These are phyloP conservation scores for Cytospora piceicola DNA, from an alignment of 2,329 filamentous ascomycete species.

Conservation along the genomic window DNA sequence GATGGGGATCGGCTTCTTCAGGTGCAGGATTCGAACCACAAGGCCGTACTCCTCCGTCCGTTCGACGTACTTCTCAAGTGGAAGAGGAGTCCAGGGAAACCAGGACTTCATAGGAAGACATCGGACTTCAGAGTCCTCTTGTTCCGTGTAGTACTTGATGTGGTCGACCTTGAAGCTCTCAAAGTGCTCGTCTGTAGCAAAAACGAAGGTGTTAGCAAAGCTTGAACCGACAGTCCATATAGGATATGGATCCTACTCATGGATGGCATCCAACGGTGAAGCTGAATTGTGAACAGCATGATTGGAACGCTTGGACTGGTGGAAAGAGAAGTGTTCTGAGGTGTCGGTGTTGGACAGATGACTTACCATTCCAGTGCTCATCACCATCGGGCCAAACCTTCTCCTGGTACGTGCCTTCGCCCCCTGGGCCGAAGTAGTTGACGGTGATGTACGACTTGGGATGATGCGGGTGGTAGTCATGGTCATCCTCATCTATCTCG, in stretches of 20 bases:
- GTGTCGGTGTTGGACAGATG: no score
- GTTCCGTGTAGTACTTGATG: conserved; percentile 28
- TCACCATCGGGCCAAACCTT: conserved; percentile 29
- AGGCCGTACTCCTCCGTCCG: conserved; percentile 19
- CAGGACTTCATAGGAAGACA: conserved; percentile 28
- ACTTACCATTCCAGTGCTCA: conserved; percentile 28
- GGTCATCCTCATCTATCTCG: conserved; percentile 1
- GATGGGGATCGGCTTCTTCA: conserved; percentile 23
- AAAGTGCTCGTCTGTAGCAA: conserved; percentile 18
- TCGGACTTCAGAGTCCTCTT: conserved; percentile 20
- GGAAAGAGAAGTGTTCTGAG: neutral
- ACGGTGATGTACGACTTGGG: conserved; percentile 17
- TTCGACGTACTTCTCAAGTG: conserved; percentile 21
- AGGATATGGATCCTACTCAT: neutral
- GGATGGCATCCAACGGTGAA: neutral
- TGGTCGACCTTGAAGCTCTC: conserved; percentile 13
- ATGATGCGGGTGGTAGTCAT: conserved; percentile 10
- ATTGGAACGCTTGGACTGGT: neutral
- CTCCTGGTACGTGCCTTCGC: conserved; percentile 21
- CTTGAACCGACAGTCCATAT: neutral
- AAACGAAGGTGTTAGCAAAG: neutral
- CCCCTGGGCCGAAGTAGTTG: conserved; percentile 12
- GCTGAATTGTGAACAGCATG: neutral
- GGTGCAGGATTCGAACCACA: conserved; percentile 14
- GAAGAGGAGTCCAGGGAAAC: conserved; percentile 27